These are phyloP conservation scores for Metschnikowia colocasiae DNA, from an alignment of 805 yeast species.

Conservation along the genomic window DNA sequence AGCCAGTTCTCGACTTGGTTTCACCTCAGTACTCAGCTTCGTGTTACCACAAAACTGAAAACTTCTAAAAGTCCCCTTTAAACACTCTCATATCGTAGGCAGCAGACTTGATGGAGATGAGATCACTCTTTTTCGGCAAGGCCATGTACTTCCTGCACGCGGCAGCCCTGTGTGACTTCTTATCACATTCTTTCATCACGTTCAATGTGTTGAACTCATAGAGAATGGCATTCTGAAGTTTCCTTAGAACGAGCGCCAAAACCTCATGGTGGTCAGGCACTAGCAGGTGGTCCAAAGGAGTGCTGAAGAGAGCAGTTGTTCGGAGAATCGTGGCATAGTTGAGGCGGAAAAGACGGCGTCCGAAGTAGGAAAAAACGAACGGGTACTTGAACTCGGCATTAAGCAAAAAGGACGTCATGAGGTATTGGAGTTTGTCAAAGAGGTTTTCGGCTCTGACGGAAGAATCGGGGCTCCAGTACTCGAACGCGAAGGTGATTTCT, in stretches of 20 bases:
- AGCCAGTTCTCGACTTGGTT: too few species aligned
- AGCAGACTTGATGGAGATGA: conserved; percentile 5
- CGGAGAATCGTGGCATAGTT: conserved; percentile 17
- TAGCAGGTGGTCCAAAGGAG: conserved; percentile 9
- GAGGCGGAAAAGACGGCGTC: conserved; percentile 23
- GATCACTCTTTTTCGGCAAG: neutral
- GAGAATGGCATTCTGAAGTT: conserved; percentile 16
- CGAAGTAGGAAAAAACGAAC: conserved; percentile 29
- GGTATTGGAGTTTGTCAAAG: conserved; percentile 21
- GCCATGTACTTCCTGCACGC: conserved; percentile 5
- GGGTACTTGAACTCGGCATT: conserved; percentile 29
- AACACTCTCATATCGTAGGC: conserved; percentile 4
- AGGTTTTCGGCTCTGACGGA: conserved; percentile 9
- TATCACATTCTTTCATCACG: conserved; percentile 20
- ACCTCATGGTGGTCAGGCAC: conserved; percentile 9
- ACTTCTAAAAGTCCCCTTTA: neutral
- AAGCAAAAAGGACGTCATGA: conserved; percentile 22
- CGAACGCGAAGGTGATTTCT: conserved; percentile 7
- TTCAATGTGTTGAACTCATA: conserved; percentile 21
- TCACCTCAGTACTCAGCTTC: too few species aligned
- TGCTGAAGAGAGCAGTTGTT: conserved; percentile 7
- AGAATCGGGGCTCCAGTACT: conserved; percentile 9
- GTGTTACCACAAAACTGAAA: too few species aligned
- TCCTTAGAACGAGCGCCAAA: conserved; percentile 10
- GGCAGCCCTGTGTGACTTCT: conserved; percentile 1